Evolutionary conservation across 805 yeast genomes (phyloP), one percentile per base, ranked within the genome.

Genomic region (Candida orba): DNA sequence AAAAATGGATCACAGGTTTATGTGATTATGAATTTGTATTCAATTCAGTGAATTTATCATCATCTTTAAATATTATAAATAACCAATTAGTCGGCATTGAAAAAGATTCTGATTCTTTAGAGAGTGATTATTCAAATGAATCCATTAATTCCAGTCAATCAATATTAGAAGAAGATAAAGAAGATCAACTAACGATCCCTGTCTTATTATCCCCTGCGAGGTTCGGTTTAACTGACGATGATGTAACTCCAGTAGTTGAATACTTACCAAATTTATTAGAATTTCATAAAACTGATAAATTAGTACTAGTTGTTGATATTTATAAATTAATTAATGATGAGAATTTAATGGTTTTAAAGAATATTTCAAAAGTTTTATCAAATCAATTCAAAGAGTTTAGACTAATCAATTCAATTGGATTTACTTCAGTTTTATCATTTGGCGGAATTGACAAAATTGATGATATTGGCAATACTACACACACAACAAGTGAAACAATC

Each of bases 1-100:
- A 67, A 50, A 68, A 68, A 52, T 69, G 73, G 73, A 62, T 66
- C 13, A 59, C 71, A 2, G 72, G 63, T 0, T 40, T 69, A 9
- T 57, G 69, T 34, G 64, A 67, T 42, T 46, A 48, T 37, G 64
- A 61, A 5, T 49, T 65, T 14, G 44, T 47, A 8, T 65, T 67
- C 41, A 49, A 59, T 42, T 56, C 60, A 4, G 33, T 41, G 8
- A 56, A 52, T 37, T 47, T 67, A 23, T 60, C 68, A 3, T 62
- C 66, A 2, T 60, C 66, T 1, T 40, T 66, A 27, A 53, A 56
- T n/a, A 36, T 45, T 23, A 10, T n/a, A 12, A 39, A 37, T 20
- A 8, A n/a, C n/a, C 33, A 35, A 13, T 23, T 35, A n/a, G 14
- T 14, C 7, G 23, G 13, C 1, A 27, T 27, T 27, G 29, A 27